Conservation (phyloP, 169 alveolate species). For the Plasmodium coatneyi region DNA sequence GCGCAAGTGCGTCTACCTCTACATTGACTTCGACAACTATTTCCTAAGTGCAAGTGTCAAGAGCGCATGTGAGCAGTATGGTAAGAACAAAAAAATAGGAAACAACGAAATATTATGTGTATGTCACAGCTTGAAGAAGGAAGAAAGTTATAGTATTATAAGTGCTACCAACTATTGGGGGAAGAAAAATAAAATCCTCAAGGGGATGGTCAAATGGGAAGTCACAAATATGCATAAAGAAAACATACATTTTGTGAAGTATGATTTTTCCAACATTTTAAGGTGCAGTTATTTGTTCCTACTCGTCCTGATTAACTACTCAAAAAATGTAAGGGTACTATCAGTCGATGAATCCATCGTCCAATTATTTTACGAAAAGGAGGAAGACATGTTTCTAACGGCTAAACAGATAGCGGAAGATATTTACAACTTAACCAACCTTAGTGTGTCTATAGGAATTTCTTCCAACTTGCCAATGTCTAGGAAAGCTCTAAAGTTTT, state of each 20-base stretch:
- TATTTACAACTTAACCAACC: constrained; percentile 45
- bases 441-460: constrained; percentile 60
- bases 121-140: constrained; percentile 67
- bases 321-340: constrained; percentile 46
- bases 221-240: constrained; percentile 40
- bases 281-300: constrained; percentile 54
- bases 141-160: constrained; percentile 54
- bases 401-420: constrained; percentile 49
- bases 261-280: constrained; percentile 63
- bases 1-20: constrained; percentile 38
- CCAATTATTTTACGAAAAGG: constrained; percentile 65
- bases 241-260: constrained; percentile 37
- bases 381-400: constrained; percentile 16
- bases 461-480: constrained; percentile 15
- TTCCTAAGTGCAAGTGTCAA: constrained; percentile 67
- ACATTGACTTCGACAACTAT: constrained; percentile 64
- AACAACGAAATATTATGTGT: constrained; percentile 40
- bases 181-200: constrained; percentile 32
- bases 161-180: constrained; percentile 73
- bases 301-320: constrained; percentile 47
- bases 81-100: neutral
- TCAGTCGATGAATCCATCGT: constrained; percentile 61
- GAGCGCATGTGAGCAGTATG: neutral
- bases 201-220: constrained; percentile 62
- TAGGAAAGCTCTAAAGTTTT: constrained; percentile 48